phyloP scores from a whole-genome alignment of 106 monocot species.

The Posidonia australis region DNA sequence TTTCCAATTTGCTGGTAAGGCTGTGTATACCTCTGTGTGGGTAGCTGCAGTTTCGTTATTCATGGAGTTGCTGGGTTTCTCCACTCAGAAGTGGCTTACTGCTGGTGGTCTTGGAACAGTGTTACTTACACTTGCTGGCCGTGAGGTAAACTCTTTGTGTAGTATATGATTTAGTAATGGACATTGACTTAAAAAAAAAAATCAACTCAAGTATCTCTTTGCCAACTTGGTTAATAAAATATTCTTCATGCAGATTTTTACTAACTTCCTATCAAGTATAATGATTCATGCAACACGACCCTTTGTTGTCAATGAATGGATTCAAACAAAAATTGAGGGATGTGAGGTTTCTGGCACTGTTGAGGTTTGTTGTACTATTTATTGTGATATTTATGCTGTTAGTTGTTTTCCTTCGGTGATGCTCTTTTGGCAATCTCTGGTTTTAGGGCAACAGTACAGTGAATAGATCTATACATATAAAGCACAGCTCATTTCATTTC shows the following conservation, averaged over 20 bases:
- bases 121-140: slow-evolving; percentile 88
- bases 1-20: slow-evolving; percentile 83
- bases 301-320: slow-evolving; percentile 91
- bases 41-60: slow-evolving; percentile 88
- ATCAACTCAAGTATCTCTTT: background rate
- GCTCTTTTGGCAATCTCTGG: background rate
- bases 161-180: background rate
- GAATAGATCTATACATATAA: too few species aligned
- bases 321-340: slow-evolving; percentile 88
- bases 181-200: too few species aligned
- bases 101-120: slow-evolving; percentile 99
- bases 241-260: slow-evolving; percentile 63
- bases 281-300: slow-evolving; percentile 98
- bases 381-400: background rate
- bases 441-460: background rate
- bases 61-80: slow-evolving; percentile 92
- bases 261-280: slow-evolving; percentile 89
- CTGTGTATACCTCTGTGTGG: slow-evolving; percentile 80
- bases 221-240: background rate
- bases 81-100: slow-evolving; percentile 91
- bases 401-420: background rate
- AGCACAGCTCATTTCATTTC: too few species aligned
- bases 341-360: slow-evolving; percentile 94
- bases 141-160: slow-evolving; percentile 50
- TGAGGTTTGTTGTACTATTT: slow-evolving; percentile 64